Evolutionary conservation across 345 rosid species (phyloP).

Genomic region (Pugionium cornutum): DNA sequence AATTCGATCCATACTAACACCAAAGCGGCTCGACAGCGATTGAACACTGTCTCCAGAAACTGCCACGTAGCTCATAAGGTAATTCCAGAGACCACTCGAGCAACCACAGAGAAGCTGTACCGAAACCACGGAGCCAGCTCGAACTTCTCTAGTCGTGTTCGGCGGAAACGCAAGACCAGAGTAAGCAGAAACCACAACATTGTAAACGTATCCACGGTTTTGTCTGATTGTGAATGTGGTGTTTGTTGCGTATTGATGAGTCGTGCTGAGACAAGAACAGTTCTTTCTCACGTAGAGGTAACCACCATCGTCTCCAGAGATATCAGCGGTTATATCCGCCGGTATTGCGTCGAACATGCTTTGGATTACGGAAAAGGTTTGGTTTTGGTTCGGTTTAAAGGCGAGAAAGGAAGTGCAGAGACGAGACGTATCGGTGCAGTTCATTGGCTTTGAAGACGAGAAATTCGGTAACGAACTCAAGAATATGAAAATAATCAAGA

Average conservation of each 20-base stretch:
- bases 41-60: slow-evolving; percentile 76
- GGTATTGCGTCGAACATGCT: slow-evolving; percentile 92
- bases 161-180: slow-evolving; percentile 75
- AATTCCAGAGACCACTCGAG: slow-evolving; percentile 94
- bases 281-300: slow-evolving; percentile 75
- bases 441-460: slow-evolving; percentile 63
- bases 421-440: slow-evolving; percentile 78
- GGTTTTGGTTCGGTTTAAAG: slow-evolving; percentile 65
- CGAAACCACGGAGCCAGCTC: slow-evolving; percentile 66
- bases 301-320: slow-evolving; percentile 40
- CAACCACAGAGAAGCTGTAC: slow-evolving; percentile 89
- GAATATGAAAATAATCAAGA: slow-evolving; percentile 35
- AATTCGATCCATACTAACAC: slow-evolving; percentile 89
- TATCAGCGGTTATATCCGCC: slow-evolving; percentile 57
- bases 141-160: slow-evolving; percentile 54
- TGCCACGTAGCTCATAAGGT: slow-evolving; percentile 86
- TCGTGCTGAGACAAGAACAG: slow-evolving; percentile 73
- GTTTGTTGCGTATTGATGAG: slow-evolving; percentile 64
- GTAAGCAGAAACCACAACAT: slow-evolving; percentile 60
- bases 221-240: slow-evolving; percentile 79
- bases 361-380: slow-evolving; percentile 61
- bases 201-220: slow-evolving; percentile 56
- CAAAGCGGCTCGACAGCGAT: slow-evolving; percentile 83
- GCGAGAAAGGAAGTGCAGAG: slow-evolving; percentile 85
- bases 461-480: slow-evolving; percentile 17